phyloP scores from a whole-genome alignment of 108 stramenopile species.

The Skeletonema marinoi region DNA sequence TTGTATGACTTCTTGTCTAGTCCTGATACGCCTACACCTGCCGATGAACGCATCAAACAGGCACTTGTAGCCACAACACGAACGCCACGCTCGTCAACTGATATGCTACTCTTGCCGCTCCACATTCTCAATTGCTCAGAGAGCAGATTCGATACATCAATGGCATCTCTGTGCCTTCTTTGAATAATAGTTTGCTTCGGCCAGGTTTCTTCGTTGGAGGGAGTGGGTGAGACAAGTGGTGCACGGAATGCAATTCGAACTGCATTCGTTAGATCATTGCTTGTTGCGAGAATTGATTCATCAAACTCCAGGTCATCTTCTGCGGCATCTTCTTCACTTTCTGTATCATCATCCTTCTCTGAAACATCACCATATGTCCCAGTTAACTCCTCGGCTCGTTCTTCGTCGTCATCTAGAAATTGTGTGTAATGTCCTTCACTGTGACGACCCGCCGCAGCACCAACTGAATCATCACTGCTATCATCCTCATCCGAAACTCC shows the following conservation, averaged over 20 bases:
- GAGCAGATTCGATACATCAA: constrained; percentile 30
- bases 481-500: background rate
- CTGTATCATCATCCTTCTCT: background rate
- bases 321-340: constrained; percentile 8
- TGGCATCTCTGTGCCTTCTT: constrained; percentile 45
- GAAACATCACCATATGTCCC: background rate
- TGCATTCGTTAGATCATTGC: constrained; percentile 36
- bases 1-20: constrained; percentile 8
- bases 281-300: constrained; percentile 27
- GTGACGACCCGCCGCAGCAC: constrained; percentile 29
- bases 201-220: constrained; percentile 5
- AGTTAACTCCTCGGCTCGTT: constrained; percentile 5
- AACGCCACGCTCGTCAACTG: constrained; percentile 32
- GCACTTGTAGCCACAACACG: constrained; percentile 41
- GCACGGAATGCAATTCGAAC: constrained; percentile 46
- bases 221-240: constrained; percentile 21
- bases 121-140: constrained; percentile 35
- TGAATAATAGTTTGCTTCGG: constrained; percentile 13
- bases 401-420: constrained; percentile 42
- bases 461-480: background rate
- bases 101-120: constrained; percentile 36
- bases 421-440: constrained; percentile 44
- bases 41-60: constrained; percentile 11
- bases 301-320: constrained; percentile 3
- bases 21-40: background rate